Evolutionary conservation across 768 basidiomycete genomes (phyloP), one percentile per base, ranked within the genome.

Genomic region (Calocybe cyanea): DNA sequence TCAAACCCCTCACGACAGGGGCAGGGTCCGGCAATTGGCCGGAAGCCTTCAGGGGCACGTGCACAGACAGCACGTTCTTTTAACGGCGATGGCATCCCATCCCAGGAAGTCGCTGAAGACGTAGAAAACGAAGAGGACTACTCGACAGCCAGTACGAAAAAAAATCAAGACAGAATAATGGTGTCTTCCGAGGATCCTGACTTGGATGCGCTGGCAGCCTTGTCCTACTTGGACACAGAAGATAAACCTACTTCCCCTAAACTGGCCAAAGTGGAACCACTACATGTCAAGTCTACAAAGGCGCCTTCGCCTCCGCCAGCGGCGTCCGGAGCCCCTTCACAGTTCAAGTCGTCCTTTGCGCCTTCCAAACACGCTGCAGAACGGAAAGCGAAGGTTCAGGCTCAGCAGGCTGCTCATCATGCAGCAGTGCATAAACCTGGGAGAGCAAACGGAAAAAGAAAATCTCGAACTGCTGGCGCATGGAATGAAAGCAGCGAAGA

Each of bases 1-100:
- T 51, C 53, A 56, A 71, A 54, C 50, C 63, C 42, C 56, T 62
- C 64, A 48, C 67, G 73, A 55, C 65, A 63, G 57, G 70, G 55
- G 42, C 25, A 5, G 11, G 25, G 25, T 28, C 25, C 25, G 25
- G 6, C 11, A 5, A 59, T 72, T 38, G 81, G 83, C 65, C 81
- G 85, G 65, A 87, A 85, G 57, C 87, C 87, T 17, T 83, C 85
- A 24, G 87, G 87, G 39, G 87, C 87, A 82, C 87, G 87, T 82
- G 87, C 83, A 38, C 78, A 71, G 46, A 73, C 75, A 55, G 66
- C 65, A 54, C 56, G 54, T 64, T 59, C 69, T 62, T 72, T 63
- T 65, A 71, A 64, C 63, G 62, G 65, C 57, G 65, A 67, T 50
- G 66, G 48, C 46, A 61, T 66, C 57, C 63, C 69, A 62, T 66